Base-by-base conservation (phyloP, 768 basidiomycete species). In the Leccinum truebloodii region DNA sequence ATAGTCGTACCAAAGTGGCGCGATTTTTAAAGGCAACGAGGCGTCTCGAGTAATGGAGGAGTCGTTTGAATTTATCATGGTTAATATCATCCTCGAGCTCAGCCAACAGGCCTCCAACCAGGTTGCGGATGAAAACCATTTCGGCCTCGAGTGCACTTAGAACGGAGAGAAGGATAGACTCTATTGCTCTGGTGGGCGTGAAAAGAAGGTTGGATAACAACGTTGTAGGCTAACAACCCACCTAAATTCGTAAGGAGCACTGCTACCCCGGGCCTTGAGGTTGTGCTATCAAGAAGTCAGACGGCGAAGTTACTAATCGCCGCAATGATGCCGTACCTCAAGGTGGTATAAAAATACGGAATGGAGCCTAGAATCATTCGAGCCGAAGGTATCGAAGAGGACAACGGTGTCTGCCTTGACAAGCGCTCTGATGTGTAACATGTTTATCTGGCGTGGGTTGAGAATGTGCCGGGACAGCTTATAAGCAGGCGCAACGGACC, bases 81-180 rank as follows among this genome's bases (percentile, higher is more conserved):
- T 96, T 93, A 67, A 98, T 97, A 69, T 95, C 90, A 61, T 94
- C 93, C 70, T 98, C 96, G 54, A 98, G 83, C 73, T 96, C 95
- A 18, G 92, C 92, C 32, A 98, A 79, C 10, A 98, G 79, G 4
- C 93, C 90, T 55, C 92, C 91, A 55, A 98, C 91, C 39, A 97
- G 86, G 63, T 90, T 89, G 35, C 95, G 87, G 55, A 94, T 92
- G 70, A 95, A 95, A 14, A 89, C 89, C 90, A 98, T 91, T 77
- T 98, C 96, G 34, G 94, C 94, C 77, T 98, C 96, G 24, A 98
- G 80, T 5, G 96, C 95, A 64, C 90, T 92, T 59, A 95, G 77
- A 10, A 96, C 93, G 44, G 94, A 96, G 46, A 96, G 83, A 48
- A 98, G 80, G 59, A 97, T 88, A 1, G 95, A 95, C 67, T 98